phyloP scores from a whole-genome alignment of 1,139 yeast genomes.

The Hyphopichia fennica region DNA sequence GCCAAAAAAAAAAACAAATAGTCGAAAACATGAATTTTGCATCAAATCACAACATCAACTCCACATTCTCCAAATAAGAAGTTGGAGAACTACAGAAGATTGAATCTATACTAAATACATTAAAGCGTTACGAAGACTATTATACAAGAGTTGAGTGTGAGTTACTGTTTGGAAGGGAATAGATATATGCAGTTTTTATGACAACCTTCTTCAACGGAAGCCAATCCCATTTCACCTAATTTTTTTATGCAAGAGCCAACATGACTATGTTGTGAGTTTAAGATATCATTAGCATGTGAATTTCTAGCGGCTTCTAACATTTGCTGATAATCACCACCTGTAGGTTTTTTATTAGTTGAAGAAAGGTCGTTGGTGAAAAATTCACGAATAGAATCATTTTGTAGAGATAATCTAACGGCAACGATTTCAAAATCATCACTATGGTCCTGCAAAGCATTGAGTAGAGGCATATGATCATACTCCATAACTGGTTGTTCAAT shows the following conservation, averaged over 20 bases:
- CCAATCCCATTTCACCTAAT: constrained; percentile 32
- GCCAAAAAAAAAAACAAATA: no score
- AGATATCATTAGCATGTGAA: neutral
- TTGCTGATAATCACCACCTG: constrained; percentile 14
- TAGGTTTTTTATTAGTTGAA: constrained; percentile 2
- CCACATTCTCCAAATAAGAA: constrained; percentile 1
- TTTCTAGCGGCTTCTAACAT: constrained; percentile 15
- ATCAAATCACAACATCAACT: neutral
- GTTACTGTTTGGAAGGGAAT: constrained; percentile 5
- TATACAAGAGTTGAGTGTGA: neutral
- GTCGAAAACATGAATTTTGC: neutral
- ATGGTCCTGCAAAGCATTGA: constrained; percentile 17
- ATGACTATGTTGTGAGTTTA: constrained; percentile 4
- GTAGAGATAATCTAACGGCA: constrained; percentile 27
- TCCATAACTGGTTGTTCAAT: constrained; percentile 26
- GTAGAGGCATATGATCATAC: constrained; percentile 22
- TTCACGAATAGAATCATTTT: constrained; percentile 13
- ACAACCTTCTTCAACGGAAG: constrained; percentile 23
- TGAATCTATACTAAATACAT: no score
- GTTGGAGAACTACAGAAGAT: neutral
- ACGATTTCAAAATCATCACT: constrained; percentile 24
- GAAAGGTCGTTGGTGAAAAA: constrained; percentile 11
- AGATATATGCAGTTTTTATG: constrained; percentile 22
- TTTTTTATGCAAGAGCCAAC: constrained; percentile 15
- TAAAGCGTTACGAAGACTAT: no score